These are phyloP conservation scores for Monosporascus sp. DNA, from an alignment of 2,329 filamentous ascomycete species.

Conservation along the genomic window DNA sequence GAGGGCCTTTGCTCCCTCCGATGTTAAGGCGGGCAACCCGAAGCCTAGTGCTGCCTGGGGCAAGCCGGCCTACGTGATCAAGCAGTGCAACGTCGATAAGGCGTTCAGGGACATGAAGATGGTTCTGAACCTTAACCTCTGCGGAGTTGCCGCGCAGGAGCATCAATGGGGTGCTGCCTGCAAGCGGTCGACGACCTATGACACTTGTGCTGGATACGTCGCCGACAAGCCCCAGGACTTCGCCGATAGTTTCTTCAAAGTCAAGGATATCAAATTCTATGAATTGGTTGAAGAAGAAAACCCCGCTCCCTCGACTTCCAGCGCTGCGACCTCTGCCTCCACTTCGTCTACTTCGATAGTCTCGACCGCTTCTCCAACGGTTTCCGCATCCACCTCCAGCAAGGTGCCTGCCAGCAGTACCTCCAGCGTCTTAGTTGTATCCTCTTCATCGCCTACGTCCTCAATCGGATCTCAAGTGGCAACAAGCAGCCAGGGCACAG, in stretches of 20 bases:
- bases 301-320: background rate
- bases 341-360: slow-evolving; percentile 3
- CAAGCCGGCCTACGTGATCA: slow-evolving; percentile 18
- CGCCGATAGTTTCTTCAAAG: slow-evolving; percentile 13
- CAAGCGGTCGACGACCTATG: slow-evolving; percentile 13
- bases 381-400: background rate
- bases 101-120: slow-evolving; percentile 24
- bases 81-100: slow-evolving; percentile 20
- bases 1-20: slow-evolving; percentile 46
- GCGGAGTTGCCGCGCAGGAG: slow-evolving; percentile 13
- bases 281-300: slow-evolving; percentile 2
- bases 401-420: background rate
- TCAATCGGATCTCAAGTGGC: background rate
- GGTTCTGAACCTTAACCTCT: slow-evolving; percentile 19
- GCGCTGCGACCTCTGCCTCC: background rate
- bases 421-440: background rate
- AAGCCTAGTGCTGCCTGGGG: slow-evolving; percentile 20
- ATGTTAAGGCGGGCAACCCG: slow-evolving; percentile 38
- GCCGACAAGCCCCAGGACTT: slow-evolving; percentile 12
- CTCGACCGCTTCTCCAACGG: background rate
- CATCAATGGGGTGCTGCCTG: slow-evolving; percentile 16
- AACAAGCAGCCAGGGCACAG: background rate
- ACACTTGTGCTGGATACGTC: slow-evolving; percentile 14
- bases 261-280: slow-evolving; percentile 14
- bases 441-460: background rate